Evolutionary conservation across 148 eudicot genomes (phyloP).

Genomic region (Spergularia marina): DNA sequence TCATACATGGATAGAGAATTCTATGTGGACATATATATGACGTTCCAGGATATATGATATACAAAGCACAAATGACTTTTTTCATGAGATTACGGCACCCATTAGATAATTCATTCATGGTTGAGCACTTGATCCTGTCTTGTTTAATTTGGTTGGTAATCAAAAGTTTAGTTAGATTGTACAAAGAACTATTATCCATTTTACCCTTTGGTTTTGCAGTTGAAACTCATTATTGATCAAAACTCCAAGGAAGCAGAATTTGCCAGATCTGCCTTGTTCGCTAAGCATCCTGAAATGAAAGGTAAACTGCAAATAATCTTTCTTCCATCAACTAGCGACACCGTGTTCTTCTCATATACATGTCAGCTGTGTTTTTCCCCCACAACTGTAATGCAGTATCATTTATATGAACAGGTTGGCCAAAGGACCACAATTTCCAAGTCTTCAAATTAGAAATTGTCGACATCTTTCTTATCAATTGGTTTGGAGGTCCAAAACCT

Average conservation of each 20-base stretch:
- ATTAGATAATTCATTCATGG: no score
- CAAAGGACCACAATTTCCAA: conserved; percentile 71
- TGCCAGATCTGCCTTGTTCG: conserved; percentile 57
- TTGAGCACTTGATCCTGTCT: not conserved
- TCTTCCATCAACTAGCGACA: no score
- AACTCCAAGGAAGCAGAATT: conserved; percentile 53
- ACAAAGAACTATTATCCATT: no score
- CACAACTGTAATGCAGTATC: not conserved
- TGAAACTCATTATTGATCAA: conserved; percentile 47
- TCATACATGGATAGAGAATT: no score
- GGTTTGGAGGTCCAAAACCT: conserved; percentile 88
- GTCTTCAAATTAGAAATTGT: conserved; percentile 60
- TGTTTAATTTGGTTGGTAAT: not conserved
- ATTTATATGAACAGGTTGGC: conserved; percentile 59
- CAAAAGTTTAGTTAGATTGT: not conserved
- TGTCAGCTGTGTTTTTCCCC: not conserved
- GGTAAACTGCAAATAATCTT: conserved; percentile 29
- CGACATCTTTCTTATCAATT: conserved; percentile 72
- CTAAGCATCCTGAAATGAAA: conserved; percentile 88
- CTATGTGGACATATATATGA: no score
- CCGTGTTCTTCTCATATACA: not conserved
- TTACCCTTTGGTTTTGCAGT: conserved; percentile 39
- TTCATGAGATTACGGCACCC: no score
- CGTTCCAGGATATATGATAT: no score
- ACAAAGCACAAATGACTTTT: no score